Evolutionary conservation across 2,329 filamentous ascomycete genomes (phyloP), one percentile per base, ranked within the genome.

Genomic region (Cladosporium sp.): DNA sequence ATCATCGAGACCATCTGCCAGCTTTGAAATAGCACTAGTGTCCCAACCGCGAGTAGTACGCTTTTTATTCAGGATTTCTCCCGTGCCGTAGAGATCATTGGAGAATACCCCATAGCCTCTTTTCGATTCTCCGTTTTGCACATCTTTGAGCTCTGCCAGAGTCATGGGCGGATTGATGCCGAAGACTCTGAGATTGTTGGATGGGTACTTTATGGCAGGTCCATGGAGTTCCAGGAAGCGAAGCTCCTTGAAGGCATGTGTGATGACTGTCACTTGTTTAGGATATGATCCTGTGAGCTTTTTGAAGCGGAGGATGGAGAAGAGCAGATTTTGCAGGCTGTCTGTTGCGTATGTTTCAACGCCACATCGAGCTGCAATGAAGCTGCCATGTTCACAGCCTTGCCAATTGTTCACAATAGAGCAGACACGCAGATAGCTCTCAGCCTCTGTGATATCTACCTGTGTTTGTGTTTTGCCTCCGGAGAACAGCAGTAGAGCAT

Each of bases 251-350:
- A 79, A 80, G 0, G 75, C 75, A 64, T 79, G 77, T 2, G 76
- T 78, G 28, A 79, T 69, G 32, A 79, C 64, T 1, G 74, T 74
- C 20, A 79, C 66, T 1, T 69, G 66, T 19, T 67, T 62, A 1
- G 77, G 77, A 60, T 77, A 79, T 1, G 47, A 52, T 3, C 75
- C 75, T 1, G 68, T 71, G 2, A 66, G 67, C 25, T 70, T 68
- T 4, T 70, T 66, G 59, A 81, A 83, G 3, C 78, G 76, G 61
- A 87, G 77, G 66, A 96, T 76, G 12, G 87, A 88, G 70, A 92
- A 91, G 15, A 96, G 74, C 4, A 96, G 75, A 69, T 96, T 96
- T 69, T 91, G 87, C 68, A 90, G 93, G 1, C 88, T 93, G 72
- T 97, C 92, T 1, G 93, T 84, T 0, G 92, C 90, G 17, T 64